These are phyloP conservation scores for Pueraria montana DNA, from an alignment of 306 rosid genomes.

Conservation along the genomic window DNA sequence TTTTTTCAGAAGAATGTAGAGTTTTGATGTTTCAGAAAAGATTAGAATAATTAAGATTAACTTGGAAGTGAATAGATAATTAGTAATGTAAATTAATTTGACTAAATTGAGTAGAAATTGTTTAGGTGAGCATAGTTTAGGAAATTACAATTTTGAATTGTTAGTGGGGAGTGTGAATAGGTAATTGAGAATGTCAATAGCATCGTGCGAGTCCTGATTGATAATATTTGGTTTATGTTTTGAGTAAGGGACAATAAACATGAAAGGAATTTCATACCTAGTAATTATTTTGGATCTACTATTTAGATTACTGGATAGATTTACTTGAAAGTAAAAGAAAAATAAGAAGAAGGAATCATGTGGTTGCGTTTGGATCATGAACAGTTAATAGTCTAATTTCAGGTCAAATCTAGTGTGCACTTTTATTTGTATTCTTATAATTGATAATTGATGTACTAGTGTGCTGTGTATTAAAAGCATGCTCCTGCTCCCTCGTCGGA, in stretches of 20 bases:
- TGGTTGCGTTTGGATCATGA: slow-evolving; percentile 6
- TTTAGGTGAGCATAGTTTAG: neutral
- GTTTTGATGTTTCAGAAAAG: neutral
- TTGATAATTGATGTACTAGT: neutral
- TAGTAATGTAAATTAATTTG: slow-evolving; percentile 12
- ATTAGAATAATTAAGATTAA: neutral
- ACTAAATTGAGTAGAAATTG: slow-evolving; percentile 14
- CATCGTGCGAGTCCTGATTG: neutral
- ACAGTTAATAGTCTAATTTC: neutral
- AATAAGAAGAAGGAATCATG: neutral
- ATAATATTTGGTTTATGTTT: neutral
- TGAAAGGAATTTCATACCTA: slow-evolving; percentile 15
- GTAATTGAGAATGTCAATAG: neutral
- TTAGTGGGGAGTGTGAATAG: neutral
- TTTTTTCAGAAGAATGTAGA: neutral
- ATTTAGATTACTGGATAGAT: neutral
- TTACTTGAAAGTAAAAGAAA: neutral
- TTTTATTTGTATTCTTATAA: neutral
- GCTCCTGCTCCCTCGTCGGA: slow-evolving; percentile 1
- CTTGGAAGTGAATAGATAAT: neutral
- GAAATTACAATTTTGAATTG: neutral
- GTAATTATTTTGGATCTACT: slow-evolving; percentile 28
- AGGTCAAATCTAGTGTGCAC: slow-evolving; percentile 6
- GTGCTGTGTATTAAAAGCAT: slow-evolving; percentile 1
- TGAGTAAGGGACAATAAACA: slow-evolving; percentile 1